These are phyloP conservation scores for Malassezia sympodialis DNA, from an alignment of 1,284 basidiomycete genomes.

Conservation along the genomic window DNA sequence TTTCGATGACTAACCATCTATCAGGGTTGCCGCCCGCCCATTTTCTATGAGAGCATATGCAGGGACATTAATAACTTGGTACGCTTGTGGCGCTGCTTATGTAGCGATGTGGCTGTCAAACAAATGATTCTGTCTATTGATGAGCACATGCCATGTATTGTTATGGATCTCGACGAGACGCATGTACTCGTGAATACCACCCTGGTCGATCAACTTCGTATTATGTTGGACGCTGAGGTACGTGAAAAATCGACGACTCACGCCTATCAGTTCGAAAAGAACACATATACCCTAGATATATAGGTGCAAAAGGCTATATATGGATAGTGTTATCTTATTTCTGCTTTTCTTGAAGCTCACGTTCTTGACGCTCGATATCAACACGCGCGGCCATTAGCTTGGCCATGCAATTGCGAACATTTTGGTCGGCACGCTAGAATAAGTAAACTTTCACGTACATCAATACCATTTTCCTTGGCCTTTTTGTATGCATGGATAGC, in stretches of 20 bases:
- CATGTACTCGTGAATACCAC: conserved; percentile 73
- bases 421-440: conserved; percentile 58
- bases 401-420: conserved; percentile 72
- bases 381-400: conserved; percentile 21
- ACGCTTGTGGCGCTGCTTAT: not conserved
- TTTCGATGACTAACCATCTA: not conserved
- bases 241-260: conserved; percentile 32
- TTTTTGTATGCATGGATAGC: conserved; percentile 69
- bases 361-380: conserved; percentile 15
- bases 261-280: conserved; percentile 33
- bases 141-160: conserved; percentile 61
- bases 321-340: not conserved
- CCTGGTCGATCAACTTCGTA: conserved; percentile 62
- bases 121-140: conserved; percentile 75
- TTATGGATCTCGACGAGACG: conserved; percentile 74
- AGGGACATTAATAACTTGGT: conserved; percentile 13
- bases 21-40: not conserved
- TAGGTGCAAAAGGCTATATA: not conserved
- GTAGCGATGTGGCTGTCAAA: conserved; percentile 76
- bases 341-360: not conserved
- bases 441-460: conserved; percentile 36
- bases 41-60: conserved; percentile 14
- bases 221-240: conserved; percentile 67
- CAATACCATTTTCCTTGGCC: conserved; percentile 67
- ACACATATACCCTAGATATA: conserved; percentile 35